phyloP scores from a whole-genome alignment of 257 asterid species.

The Solanum clarkiae region DNA sequence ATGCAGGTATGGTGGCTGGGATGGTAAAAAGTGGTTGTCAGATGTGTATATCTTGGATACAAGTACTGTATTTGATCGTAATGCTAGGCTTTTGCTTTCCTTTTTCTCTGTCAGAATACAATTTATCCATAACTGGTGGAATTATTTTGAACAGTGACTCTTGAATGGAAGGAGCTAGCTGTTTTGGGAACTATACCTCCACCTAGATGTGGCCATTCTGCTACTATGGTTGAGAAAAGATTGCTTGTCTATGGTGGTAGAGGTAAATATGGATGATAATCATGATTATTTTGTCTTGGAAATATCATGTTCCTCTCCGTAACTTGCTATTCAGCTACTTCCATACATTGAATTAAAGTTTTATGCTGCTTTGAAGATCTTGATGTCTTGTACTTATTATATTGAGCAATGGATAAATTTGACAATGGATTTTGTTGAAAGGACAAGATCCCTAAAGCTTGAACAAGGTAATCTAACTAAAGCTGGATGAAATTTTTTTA shows the following conservation, averaged over 20 bases:
- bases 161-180: slow-evolving; percentile 88
- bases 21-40: slow-evolving; percentile 96
- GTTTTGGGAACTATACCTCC: slow-evolving; percentile 82
- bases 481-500: neutral
- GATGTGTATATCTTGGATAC: slow-evolving; percentile 87
- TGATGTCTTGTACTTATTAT: neutral
- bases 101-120: neutral
- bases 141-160: slow-evolving; percentile 53
- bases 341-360: neutral
- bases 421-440: neutral
- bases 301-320: neutral
- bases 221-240: slow-evolving; percentile 91
- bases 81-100: neutral
- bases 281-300: neutral
- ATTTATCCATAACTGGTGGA: neutral
- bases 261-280: slow-evolving; percentile 34
- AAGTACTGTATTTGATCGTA: slow-evolving; percentile 27
- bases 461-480: neutral
- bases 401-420: neutral
- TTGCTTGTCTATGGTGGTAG: slow-evolving; percentile 96
- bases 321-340: neutral
- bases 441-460: neutral
- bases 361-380: neutral
- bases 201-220: slow-evolving; percentile 98
- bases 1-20: slow-evolving; percentile 99